Base-by-base conservation (phyloP, 2,329 filamentous ascomycete genomes). In the Ascosphaera aggregata region DNA sequence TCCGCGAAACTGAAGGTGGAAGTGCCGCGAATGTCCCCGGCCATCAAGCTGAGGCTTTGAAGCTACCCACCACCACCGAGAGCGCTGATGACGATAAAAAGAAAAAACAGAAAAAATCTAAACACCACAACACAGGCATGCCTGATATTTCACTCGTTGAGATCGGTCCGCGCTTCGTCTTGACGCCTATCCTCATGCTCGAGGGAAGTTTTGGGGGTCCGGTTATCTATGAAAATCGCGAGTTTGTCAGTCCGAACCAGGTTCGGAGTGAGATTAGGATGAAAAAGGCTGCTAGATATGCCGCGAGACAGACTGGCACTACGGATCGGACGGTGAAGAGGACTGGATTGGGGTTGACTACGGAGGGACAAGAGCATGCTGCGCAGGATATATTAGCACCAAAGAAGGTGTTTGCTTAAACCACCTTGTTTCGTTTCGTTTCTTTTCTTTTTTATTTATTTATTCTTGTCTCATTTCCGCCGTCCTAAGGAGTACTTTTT, bases 161-260 rank as follows among this genome's bases (percentile, higher is more conserved):
- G 59, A 92, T 98, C 44, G 89, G 89, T 0, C 89, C 89, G 0
- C 71, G 89, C 36, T 86, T 94, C 48, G 84, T 94, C 20, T 64
- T 94, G 38, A 94, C 84, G 18, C 86, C 89, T 1, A 94, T 94
- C 46, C 75, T 95, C 41, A 93, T 95, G 47, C 74, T 92, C 49
- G 89, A 98, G 56, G 84, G 82, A 34, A 85, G 80, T 43, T 95
- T 98, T 49, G 86, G 86, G 40, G 89, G 89, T 0, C 86, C 89
- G 2, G 82, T 95, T 46, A 91, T 98, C 52, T 98, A 92, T 61
- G 82, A 95, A 65, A 95, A 95, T 64, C 89, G 82, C 66, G 78
- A 93, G 56, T 98, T 93, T 51, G 80, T 98, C 40, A 89, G 79
- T 47, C 89, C 89, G 8, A 98, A 98, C 69, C 81, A 94, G 60